Conservation (phyloP, 345 rosid genomes). For the Brassica cretica region DNA sequence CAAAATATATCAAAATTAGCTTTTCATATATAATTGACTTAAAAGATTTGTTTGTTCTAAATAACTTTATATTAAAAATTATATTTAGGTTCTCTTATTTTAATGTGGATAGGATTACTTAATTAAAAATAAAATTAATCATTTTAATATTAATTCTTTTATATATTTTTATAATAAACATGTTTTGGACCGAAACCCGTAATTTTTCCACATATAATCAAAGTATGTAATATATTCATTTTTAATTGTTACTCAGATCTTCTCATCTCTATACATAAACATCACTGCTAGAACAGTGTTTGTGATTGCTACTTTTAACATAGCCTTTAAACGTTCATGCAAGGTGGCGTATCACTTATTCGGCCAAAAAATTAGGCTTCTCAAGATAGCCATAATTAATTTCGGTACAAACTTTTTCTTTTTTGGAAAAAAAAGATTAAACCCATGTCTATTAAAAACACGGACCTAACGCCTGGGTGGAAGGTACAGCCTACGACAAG, state of each 20-base stretch:
- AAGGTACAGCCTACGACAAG: too few species aligned
- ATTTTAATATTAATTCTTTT: neutral
- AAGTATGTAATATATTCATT: neutral
- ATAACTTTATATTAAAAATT: neutral
- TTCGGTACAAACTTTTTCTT: neutral
- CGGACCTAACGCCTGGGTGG: too few species aligned
- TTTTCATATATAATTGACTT: neutral
- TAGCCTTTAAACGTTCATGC: neutral
- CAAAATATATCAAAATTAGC: neutral
- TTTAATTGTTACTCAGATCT: neutral
- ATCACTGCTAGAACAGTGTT: neutral
- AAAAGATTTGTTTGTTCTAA: neutral
- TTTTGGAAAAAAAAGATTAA: too few species aligned
- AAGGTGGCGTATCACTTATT: neutral
- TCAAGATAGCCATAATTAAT: neutral
- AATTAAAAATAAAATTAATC: neutral
- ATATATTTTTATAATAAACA: neutral
- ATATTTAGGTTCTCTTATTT: neutral
- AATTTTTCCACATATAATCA: neutral
- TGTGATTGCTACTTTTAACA: neutral
- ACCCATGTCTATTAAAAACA: too few species aligned
- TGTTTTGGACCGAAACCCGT: neutral
- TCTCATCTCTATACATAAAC: neutral
- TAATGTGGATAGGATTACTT: neutral
- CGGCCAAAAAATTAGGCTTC: neutral